Base-by-base conservation (phyloP, 2,329 filamentous ascomycete genomes). In the Colletotrichum somersetense region DNA sequence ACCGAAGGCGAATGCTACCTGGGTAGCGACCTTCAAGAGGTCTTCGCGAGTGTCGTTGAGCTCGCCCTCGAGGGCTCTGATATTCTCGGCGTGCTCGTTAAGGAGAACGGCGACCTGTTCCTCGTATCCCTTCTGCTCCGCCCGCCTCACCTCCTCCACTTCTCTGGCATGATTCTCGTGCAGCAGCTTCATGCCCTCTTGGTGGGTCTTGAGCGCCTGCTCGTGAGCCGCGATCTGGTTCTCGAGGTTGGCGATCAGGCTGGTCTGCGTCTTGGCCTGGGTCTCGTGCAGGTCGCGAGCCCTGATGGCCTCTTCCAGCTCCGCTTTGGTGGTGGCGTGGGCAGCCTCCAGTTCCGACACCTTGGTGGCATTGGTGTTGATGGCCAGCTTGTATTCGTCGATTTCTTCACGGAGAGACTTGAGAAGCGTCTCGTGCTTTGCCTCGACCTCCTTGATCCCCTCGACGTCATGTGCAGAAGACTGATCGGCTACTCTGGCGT, bases 301-400 rank as follows among this genome's bases (percentile, higher is more conserved):
- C 64, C 89, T 87, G 11, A 87, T 85, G 56, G 91, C 88, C 65
- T 92, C 88, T 50, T 93, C 89, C 14, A 97, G 86, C 76, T 96
- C 89, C 58, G 87, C 82, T 77, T 90, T 89, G 62, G 92, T 89
- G 35, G 87, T 86, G 42, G 88, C 81, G 78, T 97, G 92, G 5
- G 91, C 89, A 74, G 91, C 83, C 80, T 97, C 94, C 18, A 97
- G 86, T 75, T 93, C 89, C 3, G 90, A 86, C 40, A 97, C 91
- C 76, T 91, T 93, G 50, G 87, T 79, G 16, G 90, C 85, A 76
- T 95, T 93, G 75, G 85, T 87, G 74, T 88, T 87, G 76, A 97
- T 91, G 48, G 93, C 89, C 4, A 87, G 84, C 82, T 93, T 95
- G 83, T 97, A 95, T 78, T 94, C 91, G 63, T 95, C 91, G 65